Evolutionary conservation across 208 protist genomes (phyloP), one percentile per base, ranked within the genome.

Genomic region (Leishmania turanica): DNA sequence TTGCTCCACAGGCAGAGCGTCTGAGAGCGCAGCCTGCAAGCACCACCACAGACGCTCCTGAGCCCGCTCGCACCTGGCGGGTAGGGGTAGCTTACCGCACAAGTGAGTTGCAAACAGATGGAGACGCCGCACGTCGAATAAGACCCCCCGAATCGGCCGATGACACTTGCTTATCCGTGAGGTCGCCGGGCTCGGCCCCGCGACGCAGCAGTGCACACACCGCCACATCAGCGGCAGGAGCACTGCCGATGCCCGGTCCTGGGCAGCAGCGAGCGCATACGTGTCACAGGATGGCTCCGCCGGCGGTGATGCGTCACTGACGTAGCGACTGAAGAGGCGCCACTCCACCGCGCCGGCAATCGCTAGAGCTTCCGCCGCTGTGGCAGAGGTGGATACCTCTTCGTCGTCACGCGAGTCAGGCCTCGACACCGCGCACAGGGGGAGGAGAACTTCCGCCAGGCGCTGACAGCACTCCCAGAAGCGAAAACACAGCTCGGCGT

Each of bases 11-110:
- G 47, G 47, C 37, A 24, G 2, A 42, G 45, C 72, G 11, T 49
- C 58, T 24, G 71, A 37, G 31, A 77, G 40, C 31, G 60, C 62
- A 1, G 81, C 76, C 3, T 56, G 42, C 58, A 84, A 47, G 34
- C 76, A 80, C 37, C 17, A n/a, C 34, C 64, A 40, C 0, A 80
- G 60, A 62, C 81, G 70, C 51, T 6, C 31, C 1, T 81, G 70
- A 7, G 60, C 42, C 31, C 69, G 53, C 31, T 49, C 70, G 60
- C 62, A 34, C 7, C 24, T 11, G 21, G 1, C 60, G 1, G 21
- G 9, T 3, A 84, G 70, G 37, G 81, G 81, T 21, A 84, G 60
- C 4, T 77, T 71, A 27, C 42, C 31, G 17, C 76, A 77, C 68
- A 72, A 60, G 34, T 68, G 24, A 27, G 34, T 19, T 21, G 66